Conservation (phyloP, 805 yeast species). For the Zygoascus tannicola region DNA sequence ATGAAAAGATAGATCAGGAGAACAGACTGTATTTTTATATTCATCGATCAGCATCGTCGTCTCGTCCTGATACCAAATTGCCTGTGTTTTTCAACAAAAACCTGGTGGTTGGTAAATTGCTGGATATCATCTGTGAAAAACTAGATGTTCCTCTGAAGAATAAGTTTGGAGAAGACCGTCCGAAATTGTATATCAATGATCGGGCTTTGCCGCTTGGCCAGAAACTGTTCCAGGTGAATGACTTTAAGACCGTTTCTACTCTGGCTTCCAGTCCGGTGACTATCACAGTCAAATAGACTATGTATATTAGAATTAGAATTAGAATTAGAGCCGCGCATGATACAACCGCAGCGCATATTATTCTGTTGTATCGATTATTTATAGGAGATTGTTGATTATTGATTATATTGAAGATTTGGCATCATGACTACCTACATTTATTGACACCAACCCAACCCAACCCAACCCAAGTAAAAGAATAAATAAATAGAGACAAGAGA, state of each 20-base stretch:
- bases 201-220: background rate
- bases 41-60: conserved; percentile 16
- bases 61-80: conserved; percentile 17
- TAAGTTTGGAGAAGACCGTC: conserved; percentile 8
- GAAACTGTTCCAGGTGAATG: conserved; percentile 9
- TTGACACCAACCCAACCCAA: too few species aligned
- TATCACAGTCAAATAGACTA: background rate
- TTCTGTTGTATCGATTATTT: too few species aligned
- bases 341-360: too few species aligned
- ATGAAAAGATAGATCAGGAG: conserved; percentile 22
- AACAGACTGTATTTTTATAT: conserved; percentile 29
- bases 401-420: too few species aligned
- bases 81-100: conserved; percentile 19
- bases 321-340: too few species aligned
- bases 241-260: background rate
- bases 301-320: too few species aligned
- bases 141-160: conserved; percentile 18
- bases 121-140: conserved; percentile 19
- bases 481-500: background rate
- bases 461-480: background rate
- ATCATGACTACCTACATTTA: too few species aligned
- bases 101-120: conserved; percentile 19
- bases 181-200: conserved; percentile 11
- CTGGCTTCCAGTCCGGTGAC: background rate
- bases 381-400: too few species aligned